Conservation (phyloP, 1,284 basidiomycete genomes). For the Leccinum pallidistipes region DNA sequence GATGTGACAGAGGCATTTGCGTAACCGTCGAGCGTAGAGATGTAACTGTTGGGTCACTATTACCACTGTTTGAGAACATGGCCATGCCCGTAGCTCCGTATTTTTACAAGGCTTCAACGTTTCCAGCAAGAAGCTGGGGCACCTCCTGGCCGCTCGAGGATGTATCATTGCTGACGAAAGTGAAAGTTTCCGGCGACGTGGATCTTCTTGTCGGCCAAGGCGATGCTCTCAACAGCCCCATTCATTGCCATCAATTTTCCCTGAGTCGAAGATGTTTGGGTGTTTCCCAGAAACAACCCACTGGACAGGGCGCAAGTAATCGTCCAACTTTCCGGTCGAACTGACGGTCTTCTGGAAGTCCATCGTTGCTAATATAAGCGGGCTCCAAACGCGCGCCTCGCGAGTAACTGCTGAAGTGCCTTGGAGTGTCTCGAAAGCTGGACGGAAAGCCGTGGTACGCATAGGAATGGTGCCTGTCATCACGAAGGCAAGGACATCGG, state of each 20-base stretch:
- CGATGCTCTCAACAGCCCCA: no score
- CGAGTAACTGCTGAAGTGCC: conserved; percentile 10
- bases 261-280: no score
- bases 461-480: conserved; percentile 20
- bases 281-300: conserved; percentile 41
- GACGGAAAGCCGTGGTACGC: conserved; percentile 5
- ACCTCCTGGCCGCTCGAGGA: conserved; percentile 36
- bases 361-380: conserved; percentile 25
- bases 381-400: conserved; percentile 23
- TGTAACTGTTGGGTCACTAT: conserved; percentile 50
- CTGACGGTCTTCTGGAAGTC: conserved; percentile 31
- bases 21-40: conserved; percentile 54
- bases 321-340: conserved; percentile 9
- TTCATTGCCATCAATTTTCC: no score
- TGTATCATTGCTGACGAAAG: conserved; percentile 67
- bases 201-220: no score
- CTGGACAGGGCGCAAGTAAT: conserved; percentile 45
- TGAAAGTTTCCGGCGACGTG: conserved; percentile 39
- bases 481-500: conserved; percentile 26
- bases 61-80: conserved; percentile 62
- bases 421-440: conserved; percentile 15
- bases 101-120: conserved; percentile 50
- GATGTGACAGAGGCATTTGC: conserved; percentile 30
- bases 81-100: conserved; percentile 75
- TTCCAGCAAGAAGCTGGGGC: conserved; percentile 66